Conservation (phyloP, 2,329 filamentous ascomycete genomes). For the Monosporascus sp. region DNA sequence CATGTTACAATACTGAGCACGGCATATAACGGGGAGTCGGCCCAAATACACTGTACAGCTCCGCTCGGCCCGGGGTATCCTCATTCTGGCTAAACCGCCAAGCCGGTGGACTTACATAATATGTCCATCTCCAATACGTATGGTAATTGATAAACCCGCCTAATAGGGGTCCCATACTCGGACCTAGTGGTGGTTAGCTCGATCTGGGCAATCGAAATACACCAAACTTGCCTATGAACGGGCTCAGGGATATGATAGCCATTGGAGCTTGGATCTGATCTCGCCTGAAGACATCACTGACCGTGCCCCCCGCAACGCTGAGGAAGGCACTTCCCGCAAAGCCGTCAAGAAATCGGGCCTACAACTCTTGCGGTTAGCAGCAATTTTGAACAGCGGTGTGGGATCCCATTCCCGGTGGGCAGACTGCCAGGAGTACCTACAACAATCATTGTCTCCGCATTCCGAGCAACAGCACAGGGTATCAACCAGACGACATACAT, state of each 20-base stretch:
- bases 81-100: no score
- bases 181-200: slow-evolving; percentile 32
- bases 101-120: slow-evolving; percentile 48
- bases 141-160: slow-evolving; percentile 82
- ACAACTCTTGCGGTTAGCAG: not conserved
- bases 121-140: slow-evolving; percentile 73
- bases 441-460: slow-evolving; percentile 76
- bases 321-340: slow-evolving; percentile 65
- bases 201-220: not conserved
- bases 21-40: no score
- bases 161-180: slow-evolving; percentile 54
- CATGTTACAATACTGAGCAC: no score
- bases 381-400: not conserved
- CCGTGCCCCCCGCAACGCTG: slow-evolving; percentile 76
- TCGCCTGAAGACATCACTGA: slow-evolving; percentile 71
- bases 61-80: no score
- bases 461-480: slow-evolving; percentile 74
- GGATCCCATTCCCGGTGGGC: not conserved
- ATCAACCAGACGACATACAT: slow-evolving; percentile 77
- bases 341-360: slow-evolving; percentile 70
- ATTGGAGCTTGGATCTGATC: slow-evolving; percentile 73
- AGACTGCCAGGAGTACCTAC: slow-evolving; percentile 12
- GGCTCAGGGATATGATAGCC: slow-evolving; percentile 69
- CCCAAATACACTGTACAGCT: no score
- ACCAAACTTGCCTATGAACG: slow-evolving; percentile 47